Evolutionary conservation across 2,329 filamentous ascomycete genomes (phyloP), one percentile per base, ranked within the genome.

Genomic region (Coniochaeta sp.): DNA sequence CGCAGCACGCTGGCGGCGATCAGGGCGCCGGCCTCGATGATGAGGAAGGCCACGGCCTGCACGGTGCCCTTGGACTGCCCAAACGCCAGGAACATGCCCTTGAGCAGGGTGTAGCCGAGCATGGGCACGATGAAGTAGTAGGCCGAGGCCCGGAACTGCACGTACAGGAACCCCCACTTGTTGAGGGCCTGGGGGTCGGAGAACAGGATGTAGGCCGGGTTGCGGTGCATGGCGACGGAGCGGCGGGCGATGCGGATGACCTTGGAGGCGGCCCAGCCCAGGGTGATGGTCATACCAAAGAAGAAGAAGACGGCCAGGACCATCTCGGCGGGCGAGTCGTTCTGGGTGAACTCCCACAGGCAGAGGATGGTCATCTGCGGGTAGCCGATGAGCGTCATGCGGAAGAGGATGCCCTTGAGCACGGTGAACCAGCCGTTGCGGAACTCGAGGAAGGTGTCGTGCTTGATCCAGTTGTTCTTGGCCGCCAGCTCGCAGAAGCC

Each of bases 121-220:
- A 89, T 77, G 0, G 91, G 91, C 38, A 96, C 84, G 67, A 97
- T 91, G 74, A 93, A 97, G 79, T 96, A 97, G 82, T 96, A 97
- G 42, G 92, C 91, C 2, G 92, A 93, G 42, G 93, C 93, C 69
- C 93, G 90, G 82, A 96, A 97, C 74, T 96, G 93, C 44, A 98
- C 91, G 72, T 98, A 98, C 65, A 98, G 84, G 80, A 97, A 97
- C 24, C 93, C 93, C 93, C 93, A 97, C 77, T 96, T 96, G 84
- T 97, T 96, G 64, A 98, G 84, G 58, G 90, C 88, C 64, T 91
- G 84, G n/a, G 93, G 92, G 69, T 98, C 93, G 2, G 93, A 96
- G 78, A 96, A 98, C 63, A 98, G 86, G 67, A 97, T 96, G 75
- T 97, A 97, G 30, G 93, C 93, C 28, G 93, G 92, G 77, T 96